These are phyloP conservation scores for Buddleja alternifolia DNA, from an alignment of 257 asterid species.

Conservation along the genomic window DNA sequence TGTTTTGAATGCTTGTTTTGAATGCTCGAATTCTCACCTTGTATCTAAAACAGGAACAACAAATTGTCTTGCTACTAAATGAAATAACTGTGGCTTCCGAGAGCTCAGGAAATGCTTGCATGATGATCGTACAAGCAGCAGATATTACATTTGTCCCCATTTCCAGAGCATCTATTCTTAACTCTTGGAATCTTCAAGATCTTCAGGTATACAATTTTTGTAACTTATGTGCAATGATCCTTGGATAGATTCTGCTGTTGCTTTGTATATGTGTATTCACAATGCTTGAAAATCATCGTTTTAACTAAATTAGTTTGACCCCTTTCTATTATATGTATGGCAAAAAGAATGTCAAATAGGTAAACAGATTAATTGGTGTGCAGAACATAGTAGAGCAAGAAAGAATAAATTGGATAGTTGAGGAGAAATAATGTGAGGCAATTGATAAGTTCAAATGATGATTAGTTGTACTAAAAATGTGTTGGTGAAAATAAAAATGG, in stretches of 20 bases:
- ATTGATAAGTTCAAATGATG: too few species aligned
- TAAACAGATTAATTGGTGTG: too few species aligned
- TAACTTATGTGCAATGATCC: neutral
- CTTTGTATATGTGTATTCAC: conserved; percentile 11
- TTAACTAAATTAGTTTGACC: too few species aligned
- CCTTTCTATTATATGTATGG: neutral
- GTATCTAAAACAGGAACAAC: conserved; percentile 72
- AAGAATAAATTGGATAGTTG: too few species aligned
- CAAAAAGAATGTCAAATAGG: neutral
- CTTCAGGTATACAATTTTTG: conserved; percentile 53
- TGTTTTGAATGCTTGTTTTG: neutral
- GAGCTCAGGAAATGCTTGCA: conserved; percentile 75
- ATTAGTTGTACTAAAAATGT: too few species aligned
- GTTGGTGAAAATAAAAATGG: too few species aligned
- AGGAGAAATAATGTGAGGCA: too few species aligned
- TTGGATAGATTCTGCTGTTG: conserved; percentile 1
- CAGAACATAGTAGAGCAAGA: too few species aligned
- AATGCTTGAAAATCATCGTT: conserved; percentile 4
- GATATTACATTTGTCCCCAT: conserved; percentile 72
- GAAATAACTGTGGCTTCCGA: conserved; percentile 58
- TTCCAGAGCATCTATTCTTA: conserved; percentile 50
- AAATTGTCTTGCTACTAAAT: conserved; percentile 70
- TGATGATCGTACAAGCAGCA: conserved; percentile 74
- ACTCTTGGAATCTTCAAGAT: conserved; percentile 62
- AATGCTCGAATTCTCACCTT: conserved; percentile 33